phyloP scores from a whole-genome alignment of 805 yeast species.

The Candida palmyrensis region DNA sequence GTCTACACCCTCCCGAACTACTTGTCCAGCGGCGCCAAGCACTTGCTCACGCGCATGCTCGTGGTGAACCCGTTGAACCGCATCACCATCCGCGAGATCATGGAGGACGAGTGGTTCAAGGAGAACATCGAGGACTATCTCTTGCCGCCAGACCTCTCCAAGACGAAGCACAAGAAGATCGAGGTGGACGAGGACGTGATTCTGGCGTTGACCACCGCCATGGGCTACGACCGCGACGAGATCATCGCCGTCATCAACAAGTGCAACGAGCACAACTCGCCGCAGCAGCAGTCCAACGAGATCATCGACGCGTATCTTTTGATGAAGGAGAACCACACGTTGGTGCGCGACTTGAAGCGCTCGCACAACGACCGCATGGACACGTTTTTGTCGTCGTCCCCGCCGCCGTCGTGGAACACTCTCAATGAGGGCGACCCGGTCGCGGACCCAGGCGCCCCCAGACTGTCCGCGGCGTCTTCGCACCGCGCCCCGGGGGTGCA shows the following conservation, averaged over 20 bases:
- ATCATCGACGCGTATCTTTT: conserved; percentile 81
- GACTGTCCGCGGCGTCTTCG: conserved; percentile 12
- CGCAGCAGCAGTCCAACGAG: conserved; percentile 48
- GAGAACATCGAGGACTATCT: conserved; percentile 76
- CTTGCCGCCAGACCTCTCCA: conserved; percentile 49
- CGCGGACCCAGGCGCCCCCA: conserved; percentile 11
- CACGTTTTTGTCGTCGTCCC: conserved; percentile 55
- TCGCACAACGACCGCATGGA: conserved; percentile 49
- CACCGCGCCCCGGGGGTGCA: conserved; percentile 39
- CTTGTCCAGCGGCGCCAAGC: conserved; percentile 79
- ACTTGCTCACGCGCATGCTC: conserved; percentile 78
- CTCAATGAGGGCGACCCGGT: no score
- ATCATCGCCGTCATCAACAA: conserved; percentile 65
- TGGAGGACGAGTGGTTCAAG: conserved; percentile 93
- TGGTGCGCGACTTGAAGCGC: conserved; percentile 62
- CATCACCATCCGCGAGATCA: conserved; percentile 85
- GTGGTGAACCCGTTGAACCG: conserved; percentile 93
- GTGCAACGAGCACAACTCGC: conserved; percentile 32
- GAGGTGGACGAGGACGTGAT: conserved; percentile 75
- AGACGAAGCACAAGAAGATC: conserved; percentile 30
- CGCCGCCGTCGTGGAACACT: conserved; percentile 46
- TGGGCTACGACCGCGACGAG: conserved; percentile 88
- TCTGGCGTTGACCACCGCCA: conserved; percentile 65
- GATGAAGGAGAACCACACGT: conserved; percentile 70
- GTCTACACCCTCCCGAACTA: conserved; percentile 87